Evolutionary conservation across 768 basidiomycete genomes (phyloP).

Genomic region (Suillus occidentalis): DNA sequence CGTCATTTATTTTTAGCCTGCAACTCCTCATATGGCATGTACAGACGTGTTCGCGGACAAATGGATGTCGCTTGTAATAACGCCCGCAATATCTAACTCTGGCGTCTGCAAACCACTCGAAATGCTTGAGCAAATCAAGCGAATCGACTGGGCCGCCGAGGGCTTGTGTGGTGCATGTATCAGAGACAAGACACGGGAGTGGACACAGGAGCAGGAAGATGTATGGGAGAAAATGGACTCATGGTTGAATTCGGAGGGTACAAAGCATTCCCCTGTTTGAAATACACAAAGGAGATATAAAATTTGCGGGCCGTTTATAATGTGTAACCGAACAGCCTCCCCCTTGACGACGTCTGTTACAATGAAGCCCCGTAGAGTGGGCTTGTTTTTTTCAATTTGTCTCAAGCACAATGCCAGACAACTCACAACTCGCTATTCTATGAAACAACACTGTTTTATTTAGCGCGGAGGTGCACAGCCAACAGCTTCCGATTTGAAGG

Average conservation of each 20-base stretch:
- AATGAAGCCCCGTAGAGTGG: constrained; percentile 22
- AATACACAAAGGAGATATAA: constrained; percentile 6
- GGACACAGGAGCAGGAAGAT: constrained; percentile 56
- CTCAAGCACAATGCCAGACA: not conserved
- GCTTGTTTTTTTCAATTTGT: constrained; percentile 15
- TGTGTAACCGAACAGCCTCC: not conserved
- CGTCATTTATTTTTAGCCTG: constrained; percentile 29
- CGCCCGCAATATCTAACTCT: constrained; percentile 58
- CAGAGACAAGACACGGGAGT: constrained; percentile 60
- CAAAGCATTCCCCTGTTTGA: constrained; percentile 12
- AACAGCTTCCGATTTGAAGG: constrained; percentile 11
- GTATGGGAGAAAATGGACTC: constrained; percentile 62
- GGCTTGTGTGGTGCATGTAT: constrained; percentile 64
- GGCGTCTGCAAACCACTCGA: constrained; percentile 74
- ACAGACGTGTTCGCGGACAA: constrained; percentile 69
- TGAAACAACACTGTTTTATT: not conserved
- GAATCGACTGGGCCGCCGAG: constrained; percentile 54
- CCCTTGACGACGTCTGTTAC: constrained; percentile 20
- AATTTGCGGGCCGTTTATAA: not conserved
- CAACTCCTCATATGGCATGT: constrained; percentile 72
- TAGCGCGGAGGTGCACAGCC: not conserved
- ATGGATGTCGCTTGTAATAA: constrained; percentile 73
- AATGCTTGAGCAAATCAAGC: constrained; percentile 60
- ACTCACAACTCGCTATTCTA: not conserved
- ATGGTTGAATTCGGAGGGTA: constrained; percentile 43